Conservation (phyloP, 768 basidiomycete species). For the Termitomyces sp. region DNA sequence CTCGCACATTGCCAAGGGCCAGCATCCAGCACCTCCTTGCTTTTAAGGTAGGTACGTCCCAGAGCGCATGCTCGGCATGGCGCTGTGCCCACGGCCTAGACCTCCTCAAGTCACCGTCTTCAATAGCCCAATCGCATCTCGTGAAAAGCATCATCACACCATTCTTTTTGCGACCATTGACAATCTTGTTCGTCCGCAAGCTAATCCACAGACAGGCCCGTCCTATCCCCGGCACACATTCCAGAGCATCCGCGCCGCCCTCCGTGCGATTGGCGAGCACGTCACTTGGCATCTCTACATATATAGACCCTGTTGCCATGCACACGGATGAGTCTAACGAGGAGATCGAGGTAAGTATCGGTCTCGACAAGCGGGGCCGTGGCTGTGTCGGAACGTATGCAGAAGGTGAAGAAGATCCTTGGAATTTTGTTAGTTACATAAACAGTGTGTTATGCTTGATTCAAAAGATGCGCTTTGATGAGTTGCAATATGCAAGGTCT, state of each 20-base stretch:
- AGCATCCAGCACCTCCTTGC: constrained; percentile 79
- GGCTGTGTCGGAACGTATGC: constrained; percentile 23
- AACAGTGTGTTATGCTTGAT: constrained; percentile 85
- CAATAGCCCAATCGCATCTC: too few relatives aligned
- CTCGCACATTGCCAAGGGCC: constrained; percentile 75
- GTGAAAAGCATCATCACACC: too few relatives aligned
- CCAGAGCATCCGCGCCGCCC: too few relatives aligned
- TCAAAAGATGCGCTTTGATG: constrained; percentile 52
- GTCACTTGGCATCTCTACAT: too few relatives aligned
- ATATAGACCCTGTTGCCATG: too few relatives aligned
- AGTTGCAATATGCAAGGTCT: neutral
- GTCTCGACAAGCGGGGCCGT: constrained; percentile 22
- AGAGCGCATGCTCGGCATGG: neutral
- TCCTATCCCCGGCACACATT: too few relatives aligned
- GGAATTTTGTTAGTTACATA: constrained; percentile 86
- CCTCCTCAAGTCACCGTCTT: too few relatives aligned
- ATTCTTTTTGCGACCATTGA: constrained; percentile 22
- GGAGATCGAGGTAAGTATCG: constrained; percentile 55
- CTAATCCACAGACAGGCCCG: too few relatives aligned
- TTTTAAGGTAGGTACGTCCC: constrained; percentile 53
- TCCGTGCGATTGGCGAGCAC: too few relatives aligned
- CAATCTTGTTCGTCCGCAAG: too few relatives aligned
- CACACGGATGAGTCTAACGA: constrained; percentile 38
- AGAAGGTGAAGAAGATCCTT: constrained; percentile 74
- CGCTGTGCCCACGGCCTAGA: constrained; percentile 37